Percentiles rank a stretch among this genome's conserved stretches.
Conservation (phyloP, 768 basidiomycete species). For the Tulasnella sp. region DNA sequence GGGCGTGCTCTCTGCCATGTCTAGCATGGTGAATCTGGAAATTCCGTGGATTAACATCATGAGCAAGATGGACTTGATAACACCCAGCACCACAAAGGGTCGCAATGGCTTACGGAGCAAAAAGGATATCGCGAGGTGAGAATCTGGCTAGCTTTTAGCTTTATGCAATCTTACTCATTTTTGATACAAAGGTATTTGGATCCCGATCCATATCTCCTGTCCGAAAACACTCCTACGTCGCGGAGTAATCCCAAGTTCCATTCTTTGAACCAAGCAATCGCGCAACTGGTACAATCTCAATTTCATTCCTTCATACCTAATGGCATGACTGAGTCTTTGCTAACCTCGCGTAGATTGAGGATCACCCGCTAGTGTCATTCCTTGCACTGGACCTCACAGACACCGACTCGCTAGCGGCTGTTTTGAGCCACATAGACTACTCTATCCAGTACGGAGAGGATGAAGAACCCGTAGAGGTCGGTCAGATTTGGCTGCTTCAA, state of each 20-base stretch:
- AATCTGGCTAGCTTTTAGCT: not conserved
- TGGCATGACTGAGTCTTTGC: not conserved
- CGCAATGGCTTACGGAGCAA: slow-evolving; percentile 62
- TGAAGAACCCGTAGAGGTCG: slow-evolving; percentile 90
- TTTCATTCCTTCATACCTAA: not conserved
- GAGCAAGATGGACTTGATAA: slow-evolving; percentile 99
- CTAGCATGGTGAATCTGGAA: slow-evolving; percentile 96
- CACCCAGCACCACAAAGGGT: slow-evolving; percentile 31
- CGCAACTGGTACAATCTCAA: slow-evolving; percentile 59
- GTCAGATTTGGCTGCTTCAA: slow-evolving; percentile 16
- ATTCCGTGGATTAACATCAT: slow-evolving; percentile 96
- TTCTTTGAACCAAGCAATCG: slow-evolving; percentile 87
- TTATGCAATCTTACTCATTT: not conserved
- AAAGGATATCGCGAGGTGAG: slow-evolving; percentile 83
- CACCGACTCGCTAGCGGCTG: slow-evolving; percentile 78
- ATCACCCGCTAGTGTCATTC: slow-evolving; percentile 96
- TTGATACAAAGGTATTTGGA: slow-evolving; percentile 92
- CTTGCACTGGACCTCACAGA: slow-evolving; percentile 85
- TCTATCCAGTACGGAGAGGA: slow-evolving; percentile 99
- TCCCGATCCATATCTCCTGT: slow-evolving; percentile 76
- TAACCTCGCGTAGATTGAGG: slow-evolving; percentile 63
- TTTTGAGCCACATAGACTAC: slow-evolving; percentile 93
- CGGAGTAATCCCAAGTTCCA: slow-evolving; percentile 73
- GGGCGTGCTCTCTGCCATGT: slow-evolving; percentile 96
- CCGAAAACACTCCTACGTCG: slow-evolving; percentile 32